Evolutionary conservation across 768 basidiomycete genomes (phyloP).

Genomic region (Xanthoconium stramineum): DNA sequence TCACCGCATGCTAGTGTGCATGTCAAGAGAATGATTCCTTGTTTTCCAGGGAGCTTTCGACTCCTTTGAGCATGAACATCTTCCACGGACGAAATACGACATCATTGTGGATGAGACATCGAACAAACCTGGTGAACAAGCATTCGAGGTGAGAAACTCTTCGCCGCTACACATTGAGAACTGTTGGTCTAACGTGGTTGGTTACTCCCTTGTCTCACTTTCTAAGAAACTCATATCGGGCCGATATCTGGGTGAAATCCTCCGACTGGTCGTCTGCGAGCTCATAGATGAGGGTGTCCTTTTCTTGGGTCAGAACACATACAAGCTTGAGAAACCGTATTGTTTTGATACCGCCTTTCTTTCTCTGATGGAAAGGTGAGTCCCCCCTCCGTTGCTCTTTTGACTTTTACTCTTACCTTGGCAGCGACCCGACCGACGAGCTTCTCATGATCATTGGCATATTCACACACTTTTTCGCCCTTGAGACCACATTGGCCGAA

Average conservation of each 20-base stretch:
- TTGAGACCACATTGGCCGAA: conserved; percentile 95
- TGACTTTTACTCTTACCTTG: not conserved
- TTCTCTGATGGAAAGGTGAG: conserved; percentile 90
- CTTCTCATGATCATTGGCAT: conserved; percentile 96
- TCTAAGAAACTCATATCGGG: conserved; percentile 90
- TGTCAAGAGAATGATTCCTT: not conserved
- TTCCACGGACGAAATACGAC: conserved; percentile 95
- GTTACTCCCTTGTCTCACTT: not conserved
- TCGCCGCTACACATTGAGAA: not conserved
- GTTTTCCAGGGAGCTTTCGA: conserved; percentile 86
- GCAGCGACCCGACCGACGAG: conserved; percentile 92
- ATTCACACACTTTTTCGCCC: conserved; percentile 93
- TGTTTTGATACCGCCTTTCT: conserved; percentile 96
- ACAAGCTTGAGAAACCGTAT: conserved; percentile 94
- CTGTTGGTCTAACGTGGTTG: not conserved
- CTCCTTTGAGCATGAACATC: conserved; percentile 89
- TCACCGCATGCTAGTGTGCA: not conserved
- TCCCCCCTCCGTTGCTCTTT: not conserved
- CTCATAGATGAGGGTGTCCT: conserved; percentile 95
- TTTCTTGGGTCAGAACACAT: conserved; percentile 97
- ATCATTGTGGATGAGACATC: conserved; percentile 87
- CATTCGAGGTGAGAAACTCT: conserved; percentile 67
- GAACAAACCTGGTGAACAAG: conserved; percentile 95
- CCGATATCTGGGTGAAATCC: conserved; percentile 93
- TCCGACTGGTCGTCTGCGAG: conserved; percentile 92